These are phyloP conservation scores for Somion occarium DNA, from an alignment of 1,284 basidiomycete species.

Conservation along the genomic window DNA sequence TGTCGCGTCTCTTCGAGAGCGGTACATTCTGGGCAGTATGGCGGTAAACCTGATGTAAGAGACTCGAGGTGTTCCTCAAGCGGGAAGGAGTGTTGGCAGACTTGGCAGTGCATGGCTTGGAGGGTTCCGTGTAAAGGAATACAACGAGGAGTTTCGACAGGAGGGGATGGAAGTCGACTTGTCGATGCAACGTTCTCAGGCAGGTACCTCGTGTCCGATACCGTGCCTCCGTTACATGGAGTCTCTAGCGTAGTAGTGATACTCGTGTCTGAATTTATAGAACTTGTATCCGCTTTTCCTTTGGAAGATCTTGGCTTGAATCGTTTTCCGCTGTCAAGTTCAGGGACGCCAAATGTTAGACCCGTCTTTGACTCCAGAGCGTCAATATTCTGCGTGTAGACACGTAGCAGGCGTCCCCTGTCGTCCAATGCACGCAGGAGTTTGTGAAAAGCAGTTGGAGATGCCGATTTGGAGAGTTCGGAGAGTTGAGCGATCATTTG, in stretches of 20 bases:
- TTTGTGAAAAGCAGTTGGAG: constrained; percentile 82
- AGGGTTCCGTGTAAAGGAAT: constrained; percentile 91
- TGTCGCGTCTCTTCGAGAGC: constrained; percentile 66
- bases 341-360: constrained; percentile 72
- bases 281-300: constrained; percentile 13
- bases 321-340: constrained; percentile 46
- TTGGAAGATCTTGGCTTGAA: constrained; percentile 38
- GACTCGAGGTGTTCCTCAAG: constrained; percentile 57
- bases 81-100: constrained; percentile 71
- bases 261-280: constrained; percentile 20
- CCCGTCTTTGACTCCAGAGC: constrained; percentile 84
- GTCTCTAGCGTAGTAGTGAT: constrained; percentile 41
- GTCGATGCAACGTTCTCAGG: constrained; percentile 9
- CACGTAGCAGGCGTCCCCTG: constrained; percentile 74
- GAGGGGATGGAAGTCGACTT: constrained; percentile 35
- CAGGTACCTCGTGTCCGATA: constrained; percentile 3
- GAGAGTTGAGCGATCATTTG: constrained; percentile 86
- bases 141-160: constrained; percentile 61
- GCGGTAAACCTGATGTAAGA: constrained; percentile 55
- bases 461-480: constrained; percentile 65
- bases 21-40: constrained; percentile 79
- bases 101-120: constrained; percentile 74
- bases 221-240: constrained; percentile 34
- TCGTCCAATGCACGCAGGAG: constrained; percentile 75
- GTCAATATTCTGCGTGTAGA: constrained; percentile 96